Evolutionary conservation across 805 yeast species (phyloP), one percentile per base, ranked within the genome.

Genomic region (Schizosaccharomyces lindneri): DNA sequence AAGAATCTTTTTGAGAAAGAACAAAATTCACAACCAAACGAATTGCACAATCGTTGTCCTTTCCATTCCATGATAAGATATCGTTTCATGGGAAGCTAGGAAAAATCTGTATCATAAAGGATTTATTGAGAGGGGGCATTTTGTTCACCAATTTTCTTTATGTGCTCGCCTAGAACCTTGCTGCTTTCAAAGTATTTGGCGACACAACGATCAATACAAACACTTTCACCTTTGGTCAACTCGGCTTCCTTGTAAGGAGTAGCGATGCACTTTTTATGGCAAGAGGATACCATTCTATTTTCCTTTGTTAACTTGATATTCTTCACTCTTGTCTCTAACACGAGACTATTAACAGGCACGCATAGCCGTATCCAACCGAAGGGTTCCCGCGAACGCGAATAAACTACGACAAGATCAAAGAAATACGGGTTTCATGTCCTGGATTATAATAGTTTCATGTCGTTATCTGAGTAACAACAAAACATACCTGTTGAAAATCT

Each of bases 121-220:
- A 9, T 13, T 36, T 36, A 36, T 15, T 36, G 41, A 36, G 41
- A 15, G 41, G 41, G 41, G 15, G 41, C 41, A 55, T 31, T 55
- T 55, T 55, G 46, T 57, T 57, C 29, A 36, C 60, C 60, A 15
- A n/a, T n/a, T 41, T 57, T 57, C 36, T 57, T 39, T 48, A 57
- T 31, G 48, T 57, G 60, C 60, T 75, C 77, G 0, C 90, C 93
- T 39, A 86, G 73, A 61, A 77, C 69, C 57, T 79, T 71, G 69
- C 83, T 88, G 59, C 88, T 83, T 66, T 77, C 77, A 74, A 87
- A 85, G 71, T 83, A 88, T 71, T 89, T 89, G 65, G 81, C 72
- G 55, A 85, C 90, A 73, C 97, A 89, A 64, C 97, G 75, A 70
- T 88, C 95, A 11, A 86, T 73, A 70, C 97, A 90, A 57, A 80